Base-by-base conservation (phyloP, 805 yeast genomes). In the Cyberlindnera nakhonratchasimensis region DNA sequence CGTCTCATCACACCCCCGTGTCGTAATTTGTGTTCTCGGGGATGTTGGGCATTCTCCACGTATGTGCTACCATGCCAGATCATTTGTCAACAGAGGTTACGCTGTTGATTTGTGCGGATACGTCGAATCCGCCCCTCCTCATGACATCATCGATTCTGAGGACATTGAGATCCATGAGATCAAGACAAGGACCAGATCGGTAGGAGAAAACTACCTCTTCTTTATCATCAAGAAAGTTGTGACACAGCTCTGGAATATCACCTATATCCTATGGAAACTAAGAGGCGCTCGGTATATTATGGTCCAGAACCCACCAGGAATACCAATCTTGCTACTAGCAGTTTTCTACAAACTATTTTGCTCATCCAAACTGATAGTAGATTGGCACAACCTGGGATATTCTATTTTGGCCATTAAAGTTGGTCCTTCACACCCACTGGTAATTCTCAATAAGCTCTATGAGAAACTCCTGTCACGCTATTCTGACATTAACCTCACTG, bases 341-440 rank as follows among this genome's bases (percentile, higher is more conserved):
- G 73, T 83, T 2, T 18, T 81, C 1, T 79, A 75, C 57, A 74
- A 76, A 43, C 63, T 69, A 45, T 59, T 78, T 32, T 73, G 77
- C 11, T 71, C 79, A 2, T 70, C 90, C 5, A 72, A 74, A 55
- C 63, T 91, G 19, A 72, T 93, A 17, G 77, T 93, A 37, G 99
- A 93, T 64, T 93, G 99, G 99, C 99, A 93, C 63, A 93, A 93
- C 62, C 70, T 93, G 53, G 96, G 95, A 30, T 91, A 77, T 62
- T 77, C 95, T 2, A 86, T 93, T 21, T 64, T 93, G 43, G 81
- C 83, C 40, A 59, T 91, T 56, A 79, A 79, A 52, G 77, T 79
- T 51, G 52, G 55, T 57, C 71, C 5, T 71, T 71, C 3, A 20
- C 61, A 86, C 57, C 80, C 83, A 0, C 62, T 86, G 41, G 95